Evolutionary conservation across 768 basidiomycete species (phyloP), one percentile per base, ranked within the genome.

Genomic region (Rhizopogon rudus): DNA sequence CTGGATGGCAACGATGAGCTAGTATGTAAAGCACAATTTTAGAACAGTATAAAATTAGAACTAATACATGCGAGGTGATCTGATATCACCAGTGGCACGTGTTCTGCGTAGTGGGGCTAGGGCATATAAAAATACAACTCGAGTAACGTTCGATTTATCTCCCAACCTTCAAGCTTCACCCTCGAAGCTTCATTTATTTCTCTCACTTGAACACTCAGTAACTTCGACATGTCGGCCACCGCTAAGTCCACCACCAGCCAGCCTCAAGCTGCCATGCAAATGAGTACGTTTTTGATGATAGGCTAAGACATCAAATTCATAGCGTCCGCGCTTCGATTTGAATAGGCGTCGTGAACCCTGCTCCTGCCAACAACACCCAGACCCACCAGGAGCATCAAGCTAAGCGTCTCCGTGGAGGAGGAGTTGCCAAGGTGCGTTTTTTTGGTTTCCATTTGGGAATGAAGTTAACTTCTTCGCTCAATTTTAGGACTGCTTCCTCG

Each of bases 381-480:
- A 72, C 75, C 53, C 73, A 79, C 55, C 72, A 70, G 56, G 70
- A 73, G 44, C 67, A 77, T 56, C 72, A 71, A 42, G 80, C 83
- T 5, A 75, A 74, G 52, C 82, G 86, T 57, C 66, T 89, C 48
- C 83, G 88, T 54, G 88, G 88, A 57, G 87, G 83, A 63, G 87
- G 87, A 57, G 86, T 81, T 44, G 86, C 64, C 31, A 87, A 81
- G 79, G 86, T 86, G 56, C 52, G 59, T 54, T 37, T 3, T 39
- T 37, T 3, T 0, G n/a, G n/a, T 50, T 50, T 28, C 17, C 29
- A 40, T 17, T 20, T 16, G 17, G n/a, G 5, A 33, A 22, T 25
- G 35, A 54, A 20, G n/a, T 42, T 51, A 51, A 39, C 25, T 42
- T n/a, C 28, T 58, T 43, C 14, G 13, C 42, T 22, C 44, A 14